A percentile compares a stretch with the other conserved stretches of the same genome.
Evolutionary conservation across 169 alveolate genomes (phyloP).

Genomic region (Blepharisma undulans): DNA sequence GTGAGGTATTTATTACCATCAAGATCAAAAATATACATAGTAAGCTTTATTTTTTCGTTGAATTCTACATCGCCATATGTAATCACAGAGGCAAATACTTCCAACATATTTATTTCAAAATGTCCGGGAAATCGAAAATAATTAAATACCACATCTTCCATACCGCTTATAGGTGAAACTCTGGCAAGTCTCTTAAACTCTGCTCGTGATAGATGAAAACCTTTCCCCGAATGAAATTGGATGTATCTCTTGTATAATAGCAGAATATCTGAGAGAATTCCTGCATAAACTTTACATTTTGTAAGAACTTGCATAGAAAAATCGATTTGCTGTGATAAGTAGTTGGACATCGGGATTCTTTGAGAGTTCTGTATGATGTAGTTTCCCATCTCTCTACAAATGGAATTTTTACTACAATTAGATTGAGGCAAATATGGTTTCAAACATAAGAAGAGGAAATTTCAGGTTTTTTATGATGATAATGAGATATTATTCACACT

Average conservation of each 20-base stretch:
- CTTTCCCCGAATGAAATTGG: neutral
- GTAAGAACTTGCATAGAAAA: neutral
- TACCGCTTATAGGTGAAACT: neutral
- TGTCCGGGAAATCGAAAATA: neutral
- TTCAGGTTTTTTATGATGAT: neutral
- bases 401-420: neutral
- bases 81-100: constrained; percentile 4
- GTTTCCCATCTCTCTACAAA: neutral
- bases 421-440: neutral
- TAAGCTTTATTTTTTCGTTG: neutral
- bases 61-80: neutral
- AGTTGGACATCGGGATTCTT: neutral
- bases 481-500: neutral
- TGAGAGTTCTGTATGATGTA: neutral
- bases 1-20: constrained; percentile 23
- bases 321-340: neutral
- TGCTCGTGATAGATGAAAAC: neutral
- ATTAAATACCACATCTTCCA: neutral
- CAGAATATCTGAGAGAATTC: neutral
- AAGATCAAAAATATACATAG: constrained; percentile 13
- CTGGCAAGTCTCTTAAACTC: neutral
- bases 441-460: too few relatives aligned
- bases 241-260: neutral
- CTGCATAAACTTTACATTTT: neutral
- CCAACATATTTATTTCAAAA: neutral